A percentile compares a stretch with the other conserved stretches of the same genome.
Conservation (phyloP, 1,139 yeast genomes). For the Diutina rugosa region DNA sequence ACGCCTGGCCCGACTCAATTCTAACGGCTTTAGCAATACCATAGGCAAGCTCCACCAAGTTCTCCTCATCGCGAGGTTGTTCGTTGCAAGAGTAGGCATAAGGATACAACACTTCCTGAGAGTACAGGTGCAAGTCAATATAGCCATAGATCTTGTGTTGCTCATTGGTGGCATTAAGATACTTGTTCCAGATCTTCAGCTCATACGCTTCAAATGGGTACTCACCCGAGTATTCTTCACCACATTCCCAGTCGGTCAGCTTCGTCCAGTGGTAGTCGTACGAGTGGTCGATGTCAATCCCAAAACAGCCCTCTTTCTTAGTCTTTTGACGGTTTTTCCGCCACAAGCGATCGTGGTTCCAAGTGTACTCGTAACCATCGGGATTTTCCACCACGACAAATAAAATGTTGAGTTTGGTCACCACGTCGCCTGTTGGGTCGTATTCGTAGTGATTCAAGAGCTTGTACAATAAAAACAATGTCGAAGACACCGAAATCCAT, state of each 20-base stretch:
- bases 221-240: slow-evolving; percentile 74
- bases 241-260: slow-evolving; percentile 60
- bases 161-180: slow-evolving; percentile 45
- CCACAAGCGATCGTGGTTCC: slow-evolving; percentile 78
- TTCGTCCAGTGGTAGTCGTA: slow-evolving; percentile 64
- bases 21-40: slow-evolving; percentile 69
- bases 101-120: slow-evolving; percentile 75
- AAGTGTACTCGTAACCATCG: slow-evolving; percentile 78
- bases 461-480: slow-evolving; percentile 46
- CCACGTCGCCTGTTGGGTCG: slow-evolving; percentile 17
- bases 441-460: slow-evolving; percentile 38
- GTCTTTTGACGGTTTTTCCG: slow-evolving; percentile 79
- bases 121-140: slow-evolving; percentile 72
- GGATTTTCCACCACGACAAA: slow-evolving; percentile 81
- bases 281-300: slow-evolving; percentile 81
- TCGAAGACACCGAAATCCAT: slow-evolving; percentile 73
- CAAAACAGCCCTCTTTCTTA: slow-evolving; percentile 51
- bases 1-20: slow-evolving; percentile 44
- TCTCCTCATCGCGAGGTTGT: slow-evolving; percentile 68
- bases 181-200: slow-evolving; percentile 49
- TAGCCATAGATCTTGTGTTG: slow-evolving; percentile 60
- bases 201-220: slow-evolving; percentile 68
- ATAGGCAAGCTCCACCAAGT: slow-evolving; percentile 66
- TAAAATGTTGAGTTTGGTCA: slow-evolving; percentile 45
- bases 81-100: slow-evolving; percentile 69